Evolutionary conservation across 1,284 basidiomycete genomes (phyloP), one percentile per base, ranked within the genome.

Genomic region (Rhizopogon parksii): DNA sequence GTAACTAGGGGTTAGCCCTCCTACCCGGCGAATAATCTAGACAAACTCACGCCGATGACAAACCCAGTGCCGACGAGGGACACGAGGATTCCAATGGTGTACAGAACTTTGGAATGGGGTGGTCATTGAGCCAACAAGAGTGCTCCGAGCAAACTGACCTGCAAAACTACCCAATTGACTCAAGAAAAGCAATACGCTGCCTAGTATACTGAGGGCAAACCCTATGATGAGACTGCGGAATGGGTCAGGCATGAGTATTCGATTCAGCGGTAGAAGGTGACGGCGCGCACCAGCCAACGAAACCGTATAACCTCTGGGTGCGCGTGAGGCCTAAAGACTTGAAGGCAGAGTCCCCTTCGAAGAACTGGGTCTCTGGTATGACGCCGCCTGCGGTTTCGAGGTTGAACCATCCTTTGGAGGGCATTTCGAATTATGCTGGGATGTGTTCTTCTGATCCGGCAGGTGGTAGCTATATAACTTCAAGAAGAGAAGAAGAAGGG

Each of bases 21-120:
- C 39, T 30, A 11, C 30, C 30, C 3, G 38, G 25, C 9, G 35
- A 21, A 53, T 35, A 24, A 42, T 47, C 32, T 34, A 8, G 51
- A 30, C 43, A 27, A 35, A 36, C 81, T 59, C 65, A 91, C 89
- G 52, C 86, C 91, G 59, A 95, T 82, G 61, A 95, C 71, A 73
- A 95, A 95, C 1, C 92, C 93, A 0, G 92, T 95, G 24, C 92
- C 94, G 53, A 89, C 68, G 47, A 97, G 79, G 8, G 88, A 86
- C 51, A 95, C 69, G 54, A 96, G 68, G 47, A 90, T 88, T 30
- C 94, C 95, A 38, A 95, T 56, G 27, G 77, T 81, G 72, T 93
- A 97, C 38, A 97, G 75, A 11, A 88, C 87, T 91, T 64, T 15
- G 21, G 17, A 37, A 35, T 40, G 36, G 35, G 52, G 53, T 38